These are phyloP conservation scores for Tritrichomonas foetus DNA, from an alignment of 208 protist species.

Conservation along the genomic window DNA sequence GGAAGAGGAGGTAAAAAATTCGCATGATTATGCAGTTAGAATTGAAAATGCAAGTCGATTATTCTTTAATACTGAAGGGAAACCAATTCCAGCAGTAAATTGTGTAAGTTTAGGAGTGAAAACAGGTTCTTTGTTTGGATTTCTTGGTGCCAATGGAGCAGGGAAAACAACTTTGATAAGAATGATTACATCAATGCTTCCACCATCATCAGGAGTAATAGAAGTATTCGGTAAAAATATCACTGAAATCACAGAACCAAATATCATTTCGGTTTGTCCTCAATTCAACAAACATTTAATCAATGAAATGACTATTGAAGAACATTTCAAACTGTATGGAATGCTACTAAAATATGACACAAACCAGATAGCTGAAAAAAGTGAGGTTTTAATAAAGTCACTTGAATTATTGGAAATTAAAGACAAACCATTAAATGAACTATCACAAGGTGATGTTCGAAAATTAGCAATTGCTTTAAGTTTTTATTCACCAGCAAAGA, in stretches of 20 bases:
- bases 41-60: background rate
- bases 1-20: background rate
- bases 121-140: slow-evolving; percentile 7
- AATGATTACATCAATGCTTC: slow-evolving; percentile 41
- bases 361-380: background rate
- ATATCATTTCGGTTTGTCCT: background rate
- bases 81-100: slow-evolving; percentile 28
- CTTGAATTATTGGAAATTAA: background rate
- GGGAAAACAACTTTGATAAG: slow-evolving; percentile 48
- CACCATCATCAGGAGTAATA: slow-evolving; percentile 41
- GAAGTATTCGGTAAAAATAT: background rate
- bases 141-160: slow-evolving; percentile 47
- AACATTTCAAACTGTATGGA: slow-evolving; percentile 31
- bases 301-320: background rate
- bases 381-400: background rate
- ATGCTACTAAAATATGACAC: background rate
- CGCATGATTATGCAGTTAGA: background rate
- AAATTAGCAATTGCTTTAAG: background rate
- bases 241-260: background rate
- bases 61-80: slow-evolving; percentile 37
- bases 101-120: background rate
- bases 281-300: slow-evolving; percentile 23
- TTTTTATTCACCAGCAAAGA: background rate
- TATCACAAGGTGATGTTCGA: background rate
- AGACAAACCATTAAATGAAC: background rate